Percentiles rank a stretch among this genome's conserved stretches.
Evolutionary conservation across 345 rosid genomes (phyloP).

Genomic region (Passiflora organensis): DNA sequence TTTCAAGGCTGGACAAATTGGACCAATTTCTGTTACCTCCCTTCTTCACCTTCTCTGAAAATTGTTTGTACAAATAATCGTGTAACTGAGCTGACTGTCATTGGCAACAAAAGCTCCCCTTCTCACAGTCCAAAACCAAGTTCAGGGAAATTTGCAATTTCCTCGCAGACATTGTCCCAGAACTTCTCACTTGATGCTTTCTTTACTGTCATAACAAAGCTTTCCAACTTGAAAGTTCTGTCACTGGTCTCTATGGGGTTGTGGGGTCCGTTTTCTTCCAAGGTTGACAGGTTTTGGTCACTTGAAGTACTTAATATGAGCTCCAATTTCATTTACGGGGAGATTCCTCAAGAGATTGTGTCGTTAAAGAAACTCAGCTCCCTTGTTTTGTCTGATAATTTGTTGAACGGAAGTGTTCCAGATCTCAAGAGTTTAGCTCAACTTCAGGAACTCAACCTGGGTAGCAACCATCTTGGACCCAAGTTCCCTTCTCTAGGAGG

Average conservation of each 20-base stretch:
- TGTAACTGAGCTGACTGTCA: conserved; percentile 50
- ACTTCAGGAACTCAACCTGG: conserved; percentile 54
- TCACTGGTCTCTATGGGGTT: conserved; percentile 72
- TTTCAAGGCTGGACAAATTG: conserved; percentile 72
- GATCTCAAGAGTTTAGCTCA: conserved; percentile 41
- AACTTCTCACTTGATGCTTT: conserved; percentile 57
- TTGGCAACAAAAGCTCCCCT: conserved; percentile 56
- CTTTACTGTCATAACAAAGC: conserved; percentile 60
- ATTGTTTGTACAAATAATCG: conserved; percentile 48
- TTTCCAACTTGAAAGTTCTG: conserved; percentile 50
- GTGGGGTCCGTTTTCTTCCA: conserved; percentile 67
- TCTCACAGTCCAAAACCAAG: conserved; percentile 12
- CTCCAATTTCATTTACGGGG: conserved; percentile 68
- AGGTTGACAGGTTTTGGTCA: conserved; percentile 44
- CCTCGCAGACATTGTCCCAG: conserved; percentile 36
- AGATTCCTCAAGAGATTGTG: conserved; percentile 45
- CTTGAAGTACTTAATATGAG: conserved; percentile 57
- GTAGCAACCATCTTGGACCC: conserved; percentile 60
- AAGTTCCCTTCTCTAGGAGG: conserved; percentile 51
- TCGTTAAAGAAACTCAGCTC: conserved; percentile 47
- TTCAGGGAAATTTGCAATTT: conserved; percentile 20
- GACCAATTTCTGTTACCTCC: conserved; percentile 69
- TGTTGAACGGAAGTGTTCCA: conserved; percentile 57
- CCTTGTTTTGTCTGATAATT: conserved; percentile 55
- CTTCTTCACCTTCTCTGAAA: conserved; percentile 51